These are phyloP conservation scores for Citrus hindsii DNA, from an alignment of 345 rosid genomes.

Conservation along the genomic window DNA sequence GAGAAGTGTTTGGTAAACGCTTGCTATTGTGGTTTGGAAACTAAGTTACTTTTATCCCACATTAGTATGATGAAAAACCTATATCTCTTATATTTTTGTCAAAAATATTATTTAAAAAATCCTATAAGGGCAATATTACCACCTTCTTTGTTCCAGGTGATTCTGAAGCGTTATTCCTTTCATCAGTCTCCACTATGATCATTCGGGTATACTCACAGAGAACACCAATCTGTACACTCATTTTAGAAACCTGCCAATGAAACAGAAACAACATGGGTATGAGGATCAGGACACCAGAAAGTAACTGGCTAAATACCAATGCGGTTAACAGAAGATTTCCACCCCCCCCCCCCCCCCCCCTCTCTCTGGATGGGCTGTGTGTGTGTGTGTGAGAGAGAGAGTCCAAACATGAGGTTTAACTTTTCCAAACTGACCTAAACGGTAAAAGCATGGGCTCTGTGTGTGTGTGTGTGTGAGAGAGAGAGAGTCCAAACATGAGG, in stretches of 20 bases:
- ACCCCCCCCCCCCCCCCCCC: too few species aligned
- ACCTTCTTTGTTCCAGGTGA: constrained; percentile 39
- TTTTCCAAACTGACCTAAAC: background rate
- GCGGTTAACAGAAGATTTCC: background rate
- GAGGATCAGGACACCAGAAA: background rate
- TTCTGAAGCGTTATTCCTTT: constrained; percentile 33
- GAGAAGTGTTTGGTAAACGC: too few species aligned
- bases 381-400: too few species aligned
- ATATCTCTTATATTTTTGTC: too few species aligned
- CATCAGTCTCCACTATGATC: constrained; percentile 49
- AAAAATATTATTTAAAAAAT: background rate
- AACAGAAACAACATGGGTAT: constrained; percentile 7
- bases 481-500: too few species aligned
- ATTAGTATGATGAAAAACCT: too few species aligned
- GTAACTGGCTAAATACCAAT: background rate
- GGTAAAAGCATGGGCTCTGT: background rate
- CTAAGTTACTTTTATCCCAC: too few species aligned
- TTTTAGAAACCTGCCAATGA: constrained; percentile 51
- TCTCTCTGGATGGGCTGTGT: too few species aligned
- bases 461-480: too few species aligned
- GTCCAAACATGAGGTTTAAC: background rate
- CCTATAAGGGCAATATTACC: background rate
- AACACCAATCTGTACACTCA: constrained; percentile 56
- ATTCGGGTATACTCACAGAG: constrained; percentile 73
- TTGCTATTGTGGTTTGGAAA: too few species aligned